Evolutionary conservation across 2,329 filamentous ascomycete species (phyloP).

Genomic region (Aspergillus sp.): DNA sequence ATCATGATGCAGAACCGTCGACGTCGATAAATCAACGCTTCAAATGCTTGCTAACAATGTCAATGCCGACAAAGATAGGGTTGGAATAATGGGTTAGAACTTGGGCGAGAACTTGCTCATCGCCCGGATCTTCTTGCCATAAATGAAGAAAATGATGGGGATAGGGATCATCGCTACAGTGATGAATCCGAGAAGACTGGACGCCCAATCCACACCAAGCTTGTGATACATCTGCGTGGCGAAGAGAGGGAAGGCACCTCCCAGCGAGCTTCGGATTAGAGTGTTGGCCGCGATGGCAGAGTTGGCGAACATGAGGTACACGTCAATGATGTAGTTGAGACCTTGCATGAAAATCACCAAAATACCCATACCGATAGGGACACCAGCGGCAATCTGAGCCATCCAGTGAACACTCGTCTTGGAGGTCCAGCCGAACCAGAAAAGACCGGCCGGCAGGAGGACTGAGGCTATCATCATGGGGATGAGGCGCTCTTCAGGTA

Average conservation of each 20-base stretch:
- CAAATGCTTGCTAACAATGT: neutral
- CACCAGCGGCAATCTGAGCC: conserved; percentile 44
- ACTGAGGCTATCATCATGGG: conserved; percentile 47
- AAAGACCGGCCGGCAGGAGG: conserved; percentile 46
- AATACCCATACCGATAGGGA: conserved; percentile 44
- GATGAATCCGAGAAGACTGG: conserved; percentile 37
- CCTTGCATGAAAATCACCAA: conserved; percentile 44
- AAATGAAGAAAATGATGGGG: conserved; percentile 49
- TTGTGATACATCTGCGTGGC: conserved; percentile 35
- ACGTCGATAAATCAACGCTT: neutral
- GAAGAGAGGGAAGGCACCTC: conserved; percentile 33
- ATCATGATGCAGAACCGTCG: neutral
- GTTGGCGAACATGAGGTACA: conserved; percentile 39
- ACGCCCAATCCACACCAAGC: conserved; percentile 39
- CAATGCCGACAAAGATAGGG: neutral
- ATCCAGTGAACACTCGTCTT: conserved; percentile 45
- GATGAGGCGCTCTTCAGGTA: conserved; percentile 47
- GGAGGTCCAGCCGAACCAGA: conserved; percentile 52
- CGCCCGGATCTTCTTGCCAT: conserved; percentile 44
- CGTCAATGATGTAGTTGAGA: conserved; percentile 43
- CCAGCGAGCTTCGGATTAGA: conserved; percentile 34
- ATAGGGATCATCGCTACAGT: conserved; percentile 45
- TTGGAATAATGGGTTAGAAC: conserved; percentile 11
- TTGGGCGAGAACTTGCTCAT: conserved; percentile 44
- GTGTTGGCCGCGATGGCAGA: conserved; percentile 41